Evolutionary conservation across 2,329 filamentous ascomycete species (phyloP).

Genomic region (Colletotrichum sidae): DNA sequence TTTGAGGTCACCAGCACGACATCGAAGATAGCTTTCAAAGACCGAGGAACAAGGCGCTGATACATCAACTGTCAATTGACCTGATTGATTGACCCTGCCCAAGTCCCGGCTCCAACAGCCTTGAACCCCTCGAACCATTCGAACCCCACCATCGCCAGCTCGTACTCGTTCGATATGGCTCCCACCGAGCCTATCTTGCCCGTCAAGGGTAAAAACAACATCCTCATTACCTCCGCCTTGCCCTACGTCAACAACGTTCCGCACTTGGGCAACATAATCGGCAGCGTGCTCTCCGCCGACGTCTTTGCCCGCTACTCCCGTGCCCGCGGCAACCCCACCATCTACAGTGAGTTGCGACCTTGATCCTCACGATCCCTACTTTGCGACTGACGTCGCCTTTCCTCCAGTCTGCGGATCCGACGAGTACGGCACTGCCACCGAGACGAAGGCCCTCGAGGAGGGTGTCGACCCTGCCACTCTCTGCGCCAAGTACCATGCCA

Average conservation of each 20-base stretch:
- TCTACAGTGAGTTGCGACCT: conserved; percentile 64
- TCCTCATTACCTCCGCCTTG: conserved; percentile 91
- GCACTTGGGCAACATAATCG: conserved; percentile 90
- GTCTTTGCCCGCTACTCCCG: conserved; percentile 87
- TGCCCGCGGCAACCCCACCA: conserved; percentile 80
- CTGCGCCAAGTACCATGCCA: conserved; percentile 91
- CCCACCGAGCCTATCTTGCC: conserved; percentile 65
- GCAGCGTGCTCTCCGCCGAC: conserved; percentile 88
- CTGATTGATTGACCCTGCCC: background rate
- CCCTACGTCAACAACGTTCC: conserved; percentile 82
- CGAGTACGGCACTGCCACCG: conserved; percentile 95
- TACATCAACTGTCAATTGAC: conserved; percentile 4
- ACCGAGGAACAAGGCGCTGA: too few species aligned
- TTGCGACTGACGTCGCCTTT: too few species aligned
- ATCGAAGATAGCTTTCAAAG: too few species aligned
- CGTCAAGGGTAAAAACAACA: conserved; percentile 81
- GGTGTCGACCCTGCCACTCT: conserved; percentile 84
- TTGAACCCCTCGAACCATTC: background rate
- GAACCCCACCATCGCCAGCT: background rate
- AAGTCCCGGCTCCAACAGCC: conserved; percentile 2
- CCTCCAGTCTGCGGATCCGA: conserved; percentile 64
- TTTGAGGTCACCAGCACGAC: too few species aligned
- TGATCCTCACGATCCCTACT: too few species aligned
- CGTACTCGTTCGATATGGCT: conserved; percentile 28
- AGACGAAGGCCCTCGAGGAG: conserved; percentile 94